A percentile compares a stretch with the other conserved stretches of the same genome.
phyloP scores from a whole-genome alignment of 2,329 filamentous ascomycete genomes.

The Endoconidiophora polonica region DNA sequence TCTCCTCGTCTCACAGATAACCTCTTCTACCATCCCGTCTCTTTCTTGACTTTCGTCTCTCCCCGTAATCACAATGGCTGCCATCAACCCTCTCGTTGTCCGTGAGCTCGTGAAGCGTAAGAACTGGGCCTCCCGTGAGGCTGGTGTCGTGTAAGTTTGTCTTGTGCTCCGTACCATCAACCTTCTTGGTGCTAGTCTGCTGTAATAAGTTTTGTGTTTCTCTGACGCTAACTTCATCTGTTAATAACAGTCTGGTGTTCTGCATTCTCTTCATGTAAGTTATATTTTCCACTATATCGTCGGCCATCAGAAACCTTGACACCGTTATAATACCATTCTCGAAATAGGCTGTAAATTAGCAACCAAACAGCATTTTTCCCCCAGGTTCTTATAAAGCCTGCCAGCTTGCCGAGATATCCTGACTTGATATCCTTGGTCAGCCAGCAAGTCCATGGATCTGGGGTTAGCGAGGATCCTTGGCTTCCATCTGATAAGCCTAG shows the following conservation, averaged over 20 bases:
- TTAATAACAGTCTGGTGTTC: conserved; percentile 21
- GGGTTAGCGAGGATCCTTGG: neutral
- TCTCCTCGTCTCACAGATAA: neutral
- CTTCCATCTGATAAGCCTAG: neutral
- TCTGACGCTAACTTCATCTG: conserved; percentile 1
- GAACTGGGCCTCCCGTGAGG: conserved; percentile 25
- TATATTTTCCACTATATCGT: neutral
- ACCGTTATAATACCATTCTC: too few relatives aligned
- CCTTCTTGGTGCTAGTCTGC: neutral
- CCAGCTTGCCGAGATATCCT: neutral
- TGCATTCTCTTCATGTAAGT: conserved; percentile 23
- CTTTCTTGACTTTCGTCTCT: conserved; percentile 11
- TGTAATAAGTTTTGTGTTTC: neutral
- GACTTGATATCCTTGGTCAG: neutral
- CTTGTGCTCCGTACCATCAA: neutral
- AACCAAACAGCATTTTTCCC: too few relatives aligned
- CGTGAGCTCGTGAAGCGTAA: conserved; percentile 26
- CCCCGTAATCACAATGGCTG: conserved; percentile 24
- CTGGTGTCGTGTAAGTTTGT: conserved; percentile 21
- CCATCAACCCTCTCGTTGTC: conserved; percentile 23
- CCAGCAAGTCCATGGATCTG: too few relatives aligned
- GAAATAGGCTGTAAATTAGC: too few relatives aligned
- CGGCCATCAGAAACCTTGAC: too few relatives aligned
- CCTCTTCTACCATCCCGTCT: neutral
- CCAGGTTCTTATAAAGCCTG: too few relatives aligned